phyloP scores from a whole-genome alignment of 2,329 filamentous ascomycete species.

The Fusarium duplospermum region DNA sequence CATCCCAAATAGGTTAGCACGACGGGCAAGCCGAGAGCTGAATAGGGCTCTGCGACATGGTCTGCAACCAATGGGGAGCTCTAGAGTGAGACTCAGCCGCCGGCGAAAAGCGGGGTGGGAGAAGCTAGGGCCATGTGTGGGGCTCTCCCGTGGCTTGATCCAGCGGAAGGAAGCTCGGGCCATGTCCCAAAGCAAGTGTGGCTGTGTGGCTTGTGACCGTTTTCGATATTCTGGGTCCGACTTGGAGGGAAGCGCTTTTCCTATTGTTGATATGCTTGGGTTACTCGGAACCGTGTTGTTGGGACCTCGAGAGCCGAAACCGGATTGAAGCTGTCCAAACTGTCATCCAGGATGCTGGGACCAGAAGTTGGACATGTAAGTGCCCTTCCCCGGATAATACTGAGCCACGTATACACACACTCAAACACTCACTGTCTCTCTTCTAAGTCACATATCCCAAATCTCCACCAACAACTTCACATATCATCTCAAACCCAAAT shows the following conservation, averaged over 20 bases:
- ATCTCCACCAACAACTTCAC: slow-evolving; percentile 8
- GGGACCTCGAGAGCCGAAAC: neutral
- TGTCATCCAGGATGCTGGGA: slow-evolving; percentile 18
- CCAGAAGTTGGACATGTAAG: neutral
- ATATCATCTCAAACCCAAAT: neutral
- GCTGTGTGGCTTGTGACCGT: slow-evolving; percentile 24
- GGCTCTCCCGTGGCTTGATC: slow-evolving; percentile 4
- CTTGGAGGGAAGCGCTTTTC: neutral
- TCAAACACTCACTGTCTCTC: neutral
- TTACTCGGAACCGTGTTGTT: slow-evolving; percentile 8
- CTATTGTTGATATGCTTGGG: neutral
- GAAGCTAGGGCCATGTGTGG: neutral
- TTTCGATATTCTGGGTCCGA: neutral
- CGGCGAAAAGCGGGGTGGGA: slow-evolving; percentile 5
- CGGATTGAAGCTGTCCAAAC: neutral
- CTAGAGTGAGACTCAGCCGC: slow-evolving; percentile 16
- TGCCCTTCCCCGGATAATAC: neutral
- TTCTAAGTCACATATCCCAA: neutral
- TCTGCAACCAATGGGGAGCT: slow-evolving; percentile 25
- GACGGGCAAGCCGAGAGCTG: slow-evolving; percentile 46
- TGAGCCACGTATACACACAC: neutral
- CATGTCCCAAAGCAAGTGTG: slow-evolving; percentile 14
- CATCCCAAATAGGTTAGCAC: slow-evolving; percentile 39
- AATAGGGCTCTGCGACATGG: slow-evolving; percentile 13
- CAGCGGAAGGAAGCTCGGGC: slow-evolving; percentile 32